A percentile compares a stretch with the other conserved stretches of the same genome.
phyloP scores from a whole-genome alignment of 345 rosid species.

The Brassica rapa region DNA sequence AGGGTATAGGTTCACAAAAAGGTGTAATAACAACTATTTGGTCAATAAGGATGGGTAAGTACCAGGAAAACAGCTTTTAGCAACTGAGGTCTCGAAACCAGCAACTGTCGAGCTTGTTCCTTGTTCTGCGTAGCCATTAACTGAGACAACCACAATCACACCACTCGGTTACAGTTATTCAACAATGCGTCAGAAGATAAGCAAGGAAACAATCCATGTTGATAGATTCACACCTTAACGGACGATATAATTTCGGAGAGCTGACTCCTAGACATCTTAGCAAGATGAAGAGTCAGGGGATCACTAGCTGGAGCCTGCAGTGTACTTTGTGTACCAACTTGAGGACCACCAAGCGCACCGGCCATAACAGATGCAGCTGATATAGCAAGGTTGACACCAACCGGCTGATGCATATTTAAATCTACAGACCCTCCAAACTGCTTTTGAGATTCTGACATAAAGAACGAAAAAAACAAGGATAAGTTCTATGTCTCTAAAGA shows the following conservation, averaged over 20 bases:
- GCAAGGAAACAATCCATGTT: background rate
- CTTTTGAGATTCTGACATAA: constrained; percentile 58
- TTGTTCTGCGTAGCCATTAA: constrained; percentile 68
- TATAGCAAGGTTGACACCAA: constrained; percentile 81
- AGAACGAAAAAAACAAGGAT: background rate
- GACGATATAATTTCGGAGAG: constrained; percentile 74
- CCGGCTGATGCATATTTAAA: constrained; percentile 61
- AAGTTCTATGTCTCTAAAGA: background rate
- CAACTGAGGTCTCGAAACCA: constrained; percentile 72
- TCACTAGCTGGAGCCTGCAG: constrained; percentile 64
- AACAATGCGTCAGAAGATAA: background rate
- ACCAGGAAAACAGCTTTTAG: constrained; percentile 93
- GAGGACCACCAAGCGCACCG: constrained; percentile 76
- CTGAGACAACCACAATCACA: constrained; percentile 42
- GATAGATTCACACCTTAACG: constrained; percentile 58
- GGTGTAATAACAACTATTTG: background rate
- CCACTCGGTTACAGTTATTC: constrained; percentile 7
- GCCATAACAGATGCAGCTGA: constrained; percentile 78
- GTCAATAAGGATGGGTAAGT: constrained; percentile 19
- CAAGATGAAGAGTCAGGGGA: constrained; percentile 87
- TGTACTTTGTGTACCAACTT: constrained; percentile 56
- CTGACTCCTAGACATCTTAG: constrained; percentile 87
- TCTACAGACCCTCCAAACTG: constrained; percentile 68
- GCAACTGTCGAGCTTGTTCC: constrained; percentile 75
- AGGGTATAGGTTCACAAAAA: constrained; percentile 16